A percentile compares a stretch with the other conserved stretches of the same genome.
Evolutionary conservation across 805 yeast species (phyloP).

Genomic region (Monosporozyma servazzii): DNA sequence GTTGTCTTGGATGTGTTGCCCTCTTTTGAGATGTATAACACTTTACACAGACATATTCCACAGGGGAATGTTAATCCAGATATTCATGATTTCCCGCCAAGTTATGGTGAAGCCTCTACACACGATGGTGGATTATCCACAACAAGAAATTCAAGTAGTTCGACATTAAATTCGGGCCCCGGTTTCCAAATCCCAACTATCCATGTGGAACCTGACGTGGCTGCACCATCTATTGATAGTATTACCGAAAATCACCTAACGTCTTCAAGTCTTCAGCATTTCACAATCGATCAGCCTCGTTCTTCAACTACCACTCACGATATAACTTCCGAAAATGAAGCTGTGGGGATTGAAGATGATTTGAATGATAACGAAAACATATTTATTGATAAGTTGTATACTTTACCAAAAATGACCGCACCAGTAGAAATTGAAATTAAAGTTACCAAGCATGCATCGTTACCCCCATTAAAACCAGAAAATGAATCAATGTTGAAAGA

Average conservation of each 20-base stretch:
- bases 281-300: not conserved
- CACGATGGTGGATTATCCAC: not conserved
- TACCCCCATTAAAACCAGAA: slow-evolving; percentile 15
- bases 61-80: slow-evolving; percentile 16
- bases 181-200: not conserved
- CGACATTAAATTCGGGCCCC: not conserved
- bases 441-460: slow-evolving; percentile 15
- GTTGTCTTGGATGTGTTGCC: slow-evolving; percentile 19
- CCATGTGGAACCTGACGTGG: not conserved
- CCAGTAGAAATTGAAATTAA: slow-evolving; percentile 19
- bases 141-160: not conserved
- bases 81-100: slow-evolving; percentile 14
- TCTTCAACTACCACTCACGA: not conserved
- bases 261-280: not conserved
- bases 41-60: slow-evolving; percentile 20
- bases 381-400: slow-evolving; percentile 18
- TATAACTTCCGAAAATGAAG: not conserved
- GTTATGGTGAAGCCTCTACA: slow-evolving; percentile 7
- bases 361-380: slow-evolving; percentile 9
- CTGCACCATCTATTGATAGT: not conserved
- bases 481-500: slow-evolving; percentile 33
- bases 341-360: slow-evolving; percentile 8
- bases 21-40: slow-evolving; percentile 21
- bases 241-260: not conserved
- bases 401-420: slow-evolving; percentile 13